Base-by-base conservation (phyloP, 176 grass and related monocot genomes). In the Raddia distichophylla region DNA sequence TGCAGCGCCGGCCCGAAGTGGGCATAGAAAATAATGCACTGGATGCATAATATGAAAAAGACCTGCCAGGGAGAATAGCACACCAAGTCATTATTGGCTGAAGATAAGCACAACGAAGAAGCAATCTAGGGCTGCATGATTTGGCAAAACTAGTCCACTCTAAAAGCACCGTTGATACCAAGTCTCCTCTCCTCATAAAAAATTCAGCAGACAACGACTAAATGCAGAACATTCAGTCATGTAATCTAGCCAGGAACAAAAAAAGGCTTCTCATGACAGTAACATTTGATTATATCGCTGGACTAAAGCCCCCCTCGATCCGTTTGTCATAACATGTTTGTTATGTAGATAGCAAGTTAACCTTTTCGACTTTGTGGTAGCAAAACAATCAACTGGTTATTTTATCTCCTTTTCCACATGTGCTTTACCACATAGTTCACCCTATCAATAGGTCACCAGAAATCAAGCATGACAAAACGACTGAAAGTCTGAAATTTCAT, bases 11-110 rank as follows among this genome's bases (percentile, higher is more conserved):
- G 78, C 54, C 49, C 16, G 80, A 80, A 51, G 60, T 81, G 87
- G 87, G 73, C 87, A 73, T 66, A 65, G 58, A 86, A 86, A 86
- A 89, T 60, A 71, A 71, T 77, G 33, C 73, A 78, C 22, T 43
- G 69, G 2, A 61, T 51, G 49, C 58, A 11, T 66, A 33, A 35
- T 37, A 76, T 12, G 73, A 90, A 86, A 90, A 70, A 51, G 73
- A 86, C 83, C 33, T 73, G 40, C 57, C 57, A 71, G 68, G 67
- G 48, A 27, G 34, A 59, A 63, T 3, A 50, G 60, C 27, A 82
- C 33, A 52, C 66, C 60, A 86, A 59, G 44, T 59, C 83, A 90
- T 90, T 67, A 90, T 78, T 73, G 59, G 66, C 58, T 78, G 67
- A 71, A 78, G 83, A 86, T 90, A 90, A 90, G 60, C 59, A 54